These are phyloP conservation scores for Pseudogymnoascus pannorum DNA, from an alignment of 2,329 filamentous ascomycete genomes.

Conservation along the genomic window DNA sequence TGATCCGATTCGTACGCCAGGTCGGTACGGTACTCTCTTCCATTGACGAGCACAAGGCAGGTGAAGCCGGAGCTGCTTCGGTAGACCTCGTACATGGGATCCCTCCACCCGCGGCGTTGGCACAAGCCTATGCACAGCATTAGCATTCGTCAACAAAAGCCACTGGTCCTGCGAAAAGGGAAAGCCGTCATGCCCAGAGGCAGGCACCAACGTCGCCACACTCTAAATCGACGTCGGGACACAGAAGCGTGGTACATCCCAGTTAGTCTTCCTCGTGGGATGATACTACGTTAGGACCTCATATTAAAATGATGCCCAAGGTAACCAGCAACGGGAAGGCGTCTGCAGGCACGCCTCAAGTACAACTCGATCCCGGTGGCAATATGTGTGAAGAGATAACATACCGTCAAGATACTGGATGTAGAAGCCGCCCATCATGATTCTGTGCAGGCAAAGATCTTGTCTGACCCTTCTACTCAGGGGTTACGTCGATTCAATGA, in stretches of 20 bases:
- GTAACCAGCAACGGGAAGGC: constrained; percentile 8
- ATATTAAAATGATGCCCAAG: constrained; percentile 9
- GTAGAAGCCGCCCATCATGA: constrained; percentile 40
- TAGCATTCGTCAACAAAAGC: constrained; percentile 11
- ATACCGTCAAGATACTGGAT: constrained; percentile 65
- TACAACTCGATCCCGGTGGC: constrained; percentile 5
- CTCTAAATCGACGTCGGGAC: constrained; percentile 8
- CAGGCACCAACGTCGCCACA: constrained; percentile 11
- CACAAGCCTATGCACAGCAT: constrained; percentile 64
- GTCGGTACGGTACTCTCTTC: constrained; percentile 92
- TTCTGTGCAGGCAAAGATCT: constrained; percentile 7
- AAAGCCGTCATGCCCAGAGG: constrained; percentile 9
- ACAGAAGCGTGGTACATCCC: neutral
- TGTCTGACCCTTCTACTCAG: constrained; percentile 8
- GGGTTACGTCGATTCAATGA: neutral
- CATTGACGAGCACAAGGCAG: constrained; percentile 90
- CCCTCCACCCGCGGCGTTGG: constrained; percentile 86
- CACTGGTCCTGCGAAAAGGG: neutral
- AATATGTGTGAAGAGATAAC: constrained; percentile 31
- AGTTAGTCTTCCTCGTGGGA: constrained; percentile 7
- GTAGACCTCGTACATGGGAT: constrained; percentile 82
- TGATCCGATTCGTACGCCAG: constrained; percentile 73
- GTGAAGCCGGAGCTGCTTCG: constrained; percentile 68
- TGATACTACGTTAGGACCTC: constrained; percentile 2
- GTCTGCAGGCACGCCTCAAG: constrained; percentile 1